phyloP scores from a whole-genome alignment of 2,329 filamentous ascomycete genomes.

The Westerdykella aurantiaca region DNA sequence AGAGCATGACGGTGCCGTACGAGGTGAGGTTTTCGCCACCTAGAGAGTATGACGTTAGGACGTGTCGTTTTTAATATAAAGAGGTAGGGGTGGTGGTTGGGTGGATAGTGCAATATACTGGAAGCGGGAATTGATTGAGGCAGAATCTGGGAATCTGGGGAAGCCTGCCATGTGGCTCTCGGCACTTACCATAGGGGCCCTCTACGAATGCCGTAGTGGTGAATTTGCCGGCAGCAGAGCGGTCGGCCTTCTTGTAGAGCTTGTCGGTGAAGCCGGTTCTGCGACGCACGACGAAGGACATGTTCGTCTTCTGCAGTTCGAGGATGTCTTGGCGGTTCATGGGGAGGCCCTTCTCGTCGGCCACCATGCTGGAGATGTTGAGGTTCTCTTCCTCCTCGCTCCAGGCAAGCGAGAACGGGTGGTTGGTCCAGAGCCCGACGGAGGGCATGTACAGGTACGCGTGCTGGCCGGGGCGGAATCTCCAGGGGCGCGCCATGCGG shows the following conservation, averaged over 20 bases:
- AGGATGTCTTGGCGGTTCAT: conserved; percentile 50
- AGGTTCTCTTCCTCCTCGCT: conserved; percentile 54
- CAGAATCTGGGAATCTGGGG: conserved; percentile 5
- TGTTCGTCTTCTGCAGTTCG: conserved; percentile 48
- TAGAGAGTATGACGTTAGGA: conserved; percentile 24
- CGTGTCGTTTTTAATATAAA: conserved; percentile 3
- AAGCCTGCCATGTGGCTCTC: conserved; percentile 14
- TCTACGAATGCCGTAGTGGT: conserved; percentile 71
- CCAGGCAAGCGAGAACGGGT: conserved; percentile 77
- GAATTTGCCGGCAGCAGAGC: conserved; percentile 50
- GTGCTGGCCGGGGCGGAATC: conserved; percentile 68
- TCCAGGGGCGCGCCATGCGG: conserved; percentile 70
- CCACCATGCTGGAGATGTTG: conserved; percentile 19
- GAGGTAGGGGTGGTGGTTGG: background rate
- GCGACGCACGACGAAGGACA: conserved; percentile 81
- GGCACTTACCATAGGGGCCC: conserved; percentile 64
- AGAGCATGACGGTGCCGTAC: conserved; percentile 85
- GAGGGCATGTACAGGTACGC: conserved; percentile 73
- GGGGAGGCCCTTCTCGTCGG: conserved; percentile 43
- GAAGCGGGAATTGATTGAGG: conserved; percentile 16
- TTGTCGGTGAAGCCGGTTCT: conserved; percentile 83
- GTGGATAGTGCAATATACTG: conserved; percentile 10
- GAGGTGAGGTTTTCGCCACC: conserved; percentile 80
- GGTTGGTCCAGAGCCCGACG: conserved; percentile 66
- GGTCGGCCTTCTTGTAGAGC: conserved; percentile 64